phyloP scores from a whole-genome alignment of 768 basidiomycete species.

The Cyathus striatus region DNA sequence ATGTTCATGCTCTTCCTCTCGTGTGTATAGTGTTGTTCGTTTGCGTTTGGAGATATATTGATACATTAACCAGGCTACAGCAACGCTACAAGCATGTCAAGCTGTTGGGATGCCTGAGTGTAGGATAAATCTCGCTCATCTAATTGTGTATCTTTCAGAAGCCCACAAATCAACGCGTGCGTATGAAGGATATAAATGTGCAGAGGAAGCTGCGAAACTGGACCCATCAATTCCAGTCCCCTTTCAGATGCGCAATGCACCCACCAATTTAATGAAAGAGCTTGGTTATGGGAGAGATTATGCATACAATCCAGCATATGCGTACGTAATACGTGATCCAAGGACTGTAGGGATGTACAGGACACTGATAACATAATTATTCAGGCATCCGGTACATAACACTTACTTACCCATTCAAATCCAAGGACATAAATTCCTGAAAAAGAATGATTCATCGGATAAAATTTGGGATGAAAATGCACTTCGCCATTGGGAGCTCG shows the following conservation, averaged over 20 bases:
- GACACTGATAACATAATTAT: conserved; percentile 2
- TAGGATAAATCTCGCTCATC: conserved; percentile 72
- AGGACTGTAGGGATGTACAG: background rate
- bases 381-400: conserved; percentile 62
- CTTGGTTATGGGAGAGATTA: conserved; percentile 66
- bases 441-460: conserved; percentile 31
- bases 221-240: conserved; percentile 60
- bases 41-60: too few relatives aligned
- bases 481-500: conserved; percentile 50
- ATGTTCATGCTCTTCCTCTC: conserved; percentile 70
- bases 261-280: conserved; percentile 64
- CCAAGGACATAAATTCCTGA: conserved; percentile 37
- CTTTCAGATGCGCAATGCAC: conserved; percentile 70
- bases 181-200: conserved; percentile 72
- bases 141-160: conserved; percentile 75
- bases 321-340: conserved; percentile 23
- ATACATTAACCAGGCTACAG: conserved; percentile 57
- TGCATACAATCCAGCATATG: conserved; percentile 55
- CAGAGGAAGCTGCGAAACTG: conserved; percentile 54
- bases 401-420: conserved; percentile 53
- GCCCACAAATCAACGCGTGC: conserved; percentile 77
- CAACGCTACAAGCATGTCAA: conserved; percentile 61
- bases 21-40: conserved; percentile 32
- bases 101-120: conserved; percentile 80
- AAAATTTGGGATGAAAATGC: conserved; percentile 61